Evolutionary conservation across 306 rosid species (phyloP), one percentile per base, ranked within the genome.

Genomic region (Nissolia schottii): DNA sequence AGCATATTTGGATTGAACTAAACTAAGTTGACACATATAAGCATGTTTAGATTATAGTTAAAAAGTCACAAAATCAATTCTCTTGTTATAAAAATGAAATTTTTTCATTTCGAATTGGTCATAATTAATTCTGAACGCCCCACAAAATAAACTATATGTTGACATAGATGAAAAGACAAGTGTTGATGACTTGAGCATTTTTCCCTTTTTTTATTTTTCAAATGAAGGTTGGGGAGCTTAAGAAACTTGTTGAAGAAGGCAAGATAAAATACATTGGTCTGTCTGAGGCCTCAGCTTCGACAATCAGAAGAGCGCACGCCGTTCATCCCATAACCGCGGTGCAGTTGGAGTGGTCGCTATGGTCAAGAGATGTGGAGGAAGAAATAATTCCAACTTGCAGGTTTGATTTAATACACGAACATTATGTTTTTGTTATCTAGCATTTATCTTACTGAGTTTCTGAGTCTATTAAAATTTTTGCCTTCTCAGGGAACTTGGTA

Each of bases 301-400:
- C 93, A n/a, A 88, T 88, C 49, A 88, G 90, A 84, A 84, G 90
- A 80, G 90, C 93, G 19, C 93, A 88, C 45, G 93, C 85, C 11
- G 86, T 88, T 77, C 93, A 83, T 79, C 93, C 93, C 1, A 79
- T 85, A 19, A 70, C 93, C 50, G 90, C 90, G 6, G 86, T 85
- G 75, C 88, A 88, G 67, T 31, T 88, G 58, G 93, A 85, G 54
- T 85, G 93, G 85, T 88, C 90, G 7, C 29, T 88, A 28, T 88
- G 90, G 90, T 8, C 84, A 1, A 79, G 90, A 83, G 93, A 83
- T 74, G 88, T 41, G 0, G 90, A 87, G 73, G 77, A 81, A 74
- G 90, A 89, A 10, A 22, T 83, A 2, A 49, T 83, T 71, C 86
- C 93, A 24, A 83, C 88, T 51, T 85, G 90, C 72, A 78, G 87